These are phyloP conservation scores for Erysiphe neolycopersici DNA, from an alignment of 2,329 filamentous ascomycete genomes.

Conservation along the genomic window DNA sequence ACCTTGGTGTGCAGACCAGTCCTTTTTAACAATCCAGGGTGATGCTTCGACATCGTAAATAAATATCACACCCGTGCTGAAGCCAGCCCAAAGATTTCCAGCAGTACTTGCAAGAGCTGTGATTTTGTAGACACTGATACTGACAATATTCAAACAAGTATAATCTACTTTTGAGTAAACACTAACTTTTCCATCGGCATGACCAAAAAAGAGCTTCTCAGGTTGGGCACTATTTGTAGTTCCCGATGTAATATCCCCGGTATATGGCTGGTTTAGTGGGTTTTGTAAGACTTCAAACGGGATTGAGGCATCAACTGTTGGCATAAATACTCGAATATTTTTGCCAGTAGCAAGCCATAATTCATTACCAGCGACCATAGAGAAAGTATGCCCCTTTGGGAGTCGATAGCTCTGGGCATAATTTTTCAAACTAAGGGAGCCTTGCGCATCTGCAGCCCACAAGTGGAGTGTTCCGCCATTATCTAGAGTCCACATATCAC, in stretches of 20 bases:
- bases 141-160: constrained; percentile 53
- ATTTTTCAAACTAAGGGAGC: constrained; percentile 46
- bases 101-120: constrained; percentile 63
- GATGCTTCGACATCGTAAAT: constrained; percentile 62
- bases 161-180: constrained; percentile 62
- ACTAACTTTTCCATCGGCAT: constrained; percentile 78
- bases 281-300: constrained; percentile 52
- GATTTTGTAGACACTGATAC: constrained; percentile 84
- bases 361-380: constrained; percentile 58
- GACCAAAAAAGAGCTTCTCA: constrained; percentile 67
- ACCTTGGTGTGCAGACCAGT: constrained; percentile 77
- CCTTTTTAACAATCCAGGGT: constrained; percentile 82
- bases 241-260: constrained; percentile 71
- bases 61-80: constrained; percentile 79
- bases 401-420: constrained; percentile 51
- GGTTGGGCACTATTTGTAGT: constrained; percentile 47
- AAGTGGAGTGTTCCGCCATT: constrained; percentile 67
- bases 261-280: constrained; percentile 41
- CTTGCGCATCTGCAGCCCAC: constrained; percentile 52
- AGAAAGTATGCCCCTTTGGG: constrained; percentile 62
- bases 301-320: constrained; percentile 36
- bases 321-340: constrained; percentile 61
- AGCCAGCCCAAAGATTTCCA: constrained; percentile 69
- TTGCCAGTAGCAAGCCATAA: constrained; percentile 78
- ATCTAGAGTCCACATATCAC: constrained; percentile 84